These are phyloP conservation scores for Pholiota molesta DNA, from an alignment of 768 basidiomycete genomes.

Conservation along the genomic window DNA sequence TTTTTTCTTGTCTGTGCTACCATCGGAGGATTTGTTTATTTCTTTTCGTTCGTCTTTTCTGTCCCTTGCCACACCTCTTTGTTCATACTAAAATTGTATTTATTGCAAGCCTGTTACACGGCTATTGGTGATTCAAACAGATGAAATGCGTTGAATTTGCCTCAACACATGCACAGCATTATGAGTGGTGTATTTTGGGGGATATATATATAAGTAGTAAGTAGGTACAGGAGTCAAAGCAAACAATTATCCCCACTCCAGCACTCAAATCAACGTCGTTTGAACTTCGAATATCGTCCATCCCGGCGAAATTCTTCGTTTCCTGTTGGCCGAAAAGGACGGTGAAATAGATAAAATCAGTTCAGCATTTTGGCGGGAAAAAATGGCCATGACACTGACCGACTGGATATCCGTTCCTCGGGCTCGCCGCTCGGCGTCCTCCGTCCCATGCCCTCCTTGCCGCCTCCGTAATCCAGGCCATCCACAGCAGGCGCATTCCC, in stretches of 20 bases:
- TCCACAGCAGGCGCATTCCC: slow-evolving; percentile 85
- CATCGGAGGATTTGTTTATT: slow-evolving; percentile 3
- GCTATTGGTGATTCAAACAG: background rate
- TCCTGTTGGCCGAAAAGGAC: slow-evolving; percentile 44
- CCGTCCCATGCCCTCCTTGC: slow-evolving; percentile 48
- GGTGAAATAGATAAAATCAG: background rate
- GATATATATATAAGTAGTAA: slow-evolving; percentile 24
- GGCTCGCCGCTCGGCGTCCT: slow-evolving; percentile 69
- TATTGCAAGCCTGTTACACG: background rate
- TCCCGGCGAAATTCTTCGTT: slow-evolving; percentile 72
- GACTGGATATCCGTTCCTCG: slow-evolving; percentile 64
- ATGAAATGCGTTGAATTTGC: background rate
- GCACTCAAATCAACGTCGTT: slow-evolving; percentile 56
- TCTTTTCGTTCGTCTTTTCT: slow-evolving; percentile 3
- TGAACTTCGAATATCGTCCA: slow-evolving; percentile 72
- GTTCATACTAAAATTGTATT: background rate
- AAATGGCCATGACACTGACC: slow-evolving; percentile 49
- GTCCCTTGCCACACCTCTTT: background rate
- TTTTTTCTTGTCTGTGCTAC: slow-evolving; percentile 13
- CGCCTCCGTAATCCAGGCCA: slow-evolving; percentile 78
- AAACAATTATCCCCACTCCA: background rate
- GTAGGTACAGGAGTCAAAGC: slow-evolving; percentile 6
- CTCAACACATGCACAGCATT: background rate
- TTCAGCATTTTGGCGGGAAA: background rate
- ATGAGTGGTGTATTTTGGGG: slow-evolving; percentile 18